Percentiles rank a stretch among this genome's conserved stretches.
phyloP scores from a whole-genome alignment of 1,284 basidiomycete species.

The Cutaneotrichosporon cutaneum region DNA sequence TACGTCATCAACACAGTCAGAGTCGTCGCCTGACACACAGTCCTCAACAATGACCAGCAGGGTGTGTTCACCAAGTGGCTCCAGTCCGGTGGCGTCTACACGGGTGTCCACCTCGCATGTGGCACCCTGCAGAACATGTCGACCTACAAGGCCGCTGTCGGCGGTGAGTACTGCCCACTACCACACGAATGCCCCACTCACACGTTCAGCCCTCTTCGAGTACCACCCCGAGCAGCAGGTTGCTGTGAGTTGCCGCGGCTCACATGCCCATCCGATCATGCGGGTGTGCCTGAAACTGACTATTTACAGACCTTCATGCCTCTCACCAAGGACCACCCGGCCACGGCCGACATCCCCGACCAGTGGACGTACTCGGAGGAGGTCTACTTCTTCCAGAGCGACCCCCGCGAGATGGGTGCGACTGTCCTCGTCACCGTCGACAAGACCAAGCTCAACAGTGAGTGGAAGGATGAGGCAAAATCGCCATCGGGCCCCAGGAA shows the following conservation, averaged over 20 bases:
- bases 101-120: constrained; percentile 60
- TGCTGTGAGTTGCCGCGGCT: constrained; percentile 34
- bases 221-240: constrained; percentile 67
- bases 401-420: constrained; percentile 67
- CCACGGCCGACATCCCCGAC: constrained; percentile 63
- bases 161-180: constrained; percentile 42
- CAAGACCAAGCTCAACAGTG: constrained; percentile 65
- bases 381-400: constrained; percentile 71
- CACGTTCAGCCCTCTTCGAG: constrained; percentile 62
- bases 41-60: constrained; percentile 64
- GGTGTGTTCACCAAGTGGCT: constrained; percentile 66
- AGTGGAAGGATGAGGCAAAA: constrained; percentile 21
- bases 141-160: constrained; percentile 61
- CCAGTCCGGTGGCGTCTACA: constrained; percentile 55
- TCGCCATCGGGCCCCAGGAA: background rate
- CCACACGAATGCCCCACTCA: background rate
- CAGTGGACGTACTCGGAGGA: constrained; percentile 60
- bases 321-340: constrained; percentile 64
- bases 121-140: constrained; percentile 66
- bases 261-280: background rate
- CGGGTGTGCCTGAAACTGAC: constrained; percentile 52
- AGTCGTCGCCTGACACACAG: constrained; percentile 44
- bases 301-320: constrained; percentile 59
- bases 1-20: constrained; percentile 33
- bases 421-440: constrained; percentile 66